These are phyloP conservation scores for Lachnellula arida DNA, from an alignment of 2,329 filamentous ascomycete species.

Conservation along the genomic window DNA sequence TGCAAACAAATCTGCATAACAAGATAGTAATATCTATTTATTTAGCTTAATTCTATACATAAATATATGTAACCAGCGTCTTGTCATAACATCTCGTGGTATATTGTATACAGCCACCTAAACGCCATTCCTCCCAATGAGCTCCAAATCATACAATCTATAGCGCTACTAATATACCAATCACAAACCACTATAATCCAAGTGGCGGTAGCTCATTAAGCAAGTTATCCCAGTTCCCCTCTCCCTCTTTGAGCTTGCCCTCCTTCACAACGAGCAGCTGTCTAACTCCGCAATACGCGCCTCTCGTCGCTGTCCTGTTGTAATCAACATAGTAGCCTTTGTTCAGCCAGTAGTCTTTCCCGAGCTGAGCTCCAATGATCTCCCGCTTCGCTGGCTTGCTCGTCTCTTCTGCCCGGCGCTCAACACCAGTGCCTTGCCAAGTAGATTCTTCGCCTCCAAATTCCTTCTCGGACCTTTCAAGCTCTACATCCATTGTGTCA, in stretches of 20 bases:
- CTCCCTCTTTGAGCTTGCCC: conserved; percentile 20
- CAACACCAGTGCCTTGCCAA: background rate
- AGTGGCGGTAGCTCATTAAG: conserved; percentile 25
- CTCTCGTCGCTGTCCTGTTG: conserved; percentile 43
- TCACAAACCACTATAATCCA: conserved; percentile 4
- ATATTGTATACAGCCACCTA: background rate
- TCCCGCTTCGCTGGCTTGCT: conserved; percentile 13
- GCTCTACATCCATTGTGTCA: conserved; percentile 27
- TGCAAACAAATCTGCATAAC: no score
- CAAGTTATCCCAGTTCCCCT: conserved; percentile 32
- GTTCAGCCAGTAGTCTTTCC: conserved; percentile 22
- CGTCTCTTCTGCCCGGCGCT: background rate
- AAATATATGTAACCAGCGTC: no score
- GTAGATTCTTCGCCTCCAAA: conserved; percentile 19
- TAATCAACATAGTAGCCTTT: conserved; percentile 39
- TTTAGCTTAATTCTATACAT: no score
- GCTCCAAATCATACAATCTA: background rate
- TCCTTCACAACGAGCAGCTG: conserved; percentile 45
- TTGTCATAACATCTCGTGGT: no score
- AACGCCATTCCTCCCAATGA: background rate
- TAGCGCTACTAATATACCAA: background rate
- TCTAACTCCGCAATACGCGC: conserved; percentile 51
- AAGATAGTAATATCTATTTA: no score
- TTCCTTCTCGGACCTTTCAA: conserved; percentile 11
- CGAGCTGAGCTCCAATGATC: conserved; percentile 19